A percentile compares a stretch with the other conserved stretches of the same genome.
These are phyloP conservation scores for Amaranthus palmeri DNA, from an alignment of 148 eudicot species.

Conservation along the genomic window DNA sequence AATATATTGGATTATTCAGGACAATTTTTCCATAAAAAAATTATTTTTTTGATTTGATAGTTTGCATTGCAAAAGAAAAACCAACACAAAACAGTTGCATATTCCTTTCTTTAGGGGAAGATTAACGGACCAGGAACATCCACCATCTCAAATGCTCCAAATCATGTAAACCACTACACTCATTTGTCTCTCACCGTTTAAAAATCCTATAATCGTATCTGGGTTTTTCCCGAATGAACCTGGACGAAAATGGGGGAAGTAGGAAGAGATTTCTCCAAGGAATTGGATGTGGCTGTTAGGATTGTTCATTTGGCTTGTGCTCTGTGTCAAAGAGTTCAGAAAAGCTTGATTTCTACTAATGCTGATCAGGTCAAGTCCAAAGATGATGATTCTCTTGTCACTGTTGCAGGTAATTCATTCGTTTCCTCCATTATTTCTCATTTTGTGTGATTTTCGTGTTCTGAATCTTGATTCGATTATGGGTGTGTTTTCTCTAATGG, in stretches of 20 bases:
- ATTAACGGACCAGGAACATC: slow-evolving; percentile 17
- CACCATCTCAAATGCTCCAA: slow-evolving; percentile 6
- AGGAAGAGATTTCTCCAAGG: slow-evolving; percentile 29
- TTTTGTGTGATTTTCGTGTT: slow-evolving; percentile 4
- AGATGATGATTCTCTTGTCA: slow-evolving; percentile 84
- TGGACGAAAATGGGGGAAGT: slow-evolving; percentile 37
- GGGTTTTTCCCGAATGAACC: slow-evolving; percentile 22
- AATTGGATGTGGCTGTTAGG: slow-evolving; percentile 77
- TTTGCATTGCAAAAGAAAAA: too few species aligned
- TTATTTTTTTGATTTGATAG: too few species aligned
- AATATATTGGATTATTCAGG: too few species aligned
- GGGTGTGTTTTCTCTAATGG: slow-evolving; percentile 9
- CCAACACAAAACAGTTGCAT: neutral
- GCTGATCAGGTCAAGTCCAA: slow-evolving; percentile 54
- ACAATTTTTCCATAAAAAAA: too few species aligned
- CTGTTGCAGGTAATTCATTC: slow-evolving; percentile 64
- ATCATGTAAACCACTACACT: slow-evolving; percentile 14
- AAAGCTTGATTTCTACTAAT: slow-evolving; percentile 38
- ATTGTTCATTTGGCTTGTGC: slow-evolving; percentile 81
- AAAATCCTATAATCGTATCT: neutral
- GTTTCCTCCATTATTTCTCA: neutral
- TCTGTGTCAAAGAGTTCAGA: slow-evolving; percentile 65
- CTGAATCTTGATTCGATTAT: neutral
- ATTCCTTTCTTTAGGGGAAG: slow-evolving; percentile 2
- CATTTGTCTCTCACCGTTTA: neutral